These are phyloP conservation scores for Dovyalis caffra DNA, from an alignment of 345 rosid genomes.

Conservation along the genomic window DNA sequence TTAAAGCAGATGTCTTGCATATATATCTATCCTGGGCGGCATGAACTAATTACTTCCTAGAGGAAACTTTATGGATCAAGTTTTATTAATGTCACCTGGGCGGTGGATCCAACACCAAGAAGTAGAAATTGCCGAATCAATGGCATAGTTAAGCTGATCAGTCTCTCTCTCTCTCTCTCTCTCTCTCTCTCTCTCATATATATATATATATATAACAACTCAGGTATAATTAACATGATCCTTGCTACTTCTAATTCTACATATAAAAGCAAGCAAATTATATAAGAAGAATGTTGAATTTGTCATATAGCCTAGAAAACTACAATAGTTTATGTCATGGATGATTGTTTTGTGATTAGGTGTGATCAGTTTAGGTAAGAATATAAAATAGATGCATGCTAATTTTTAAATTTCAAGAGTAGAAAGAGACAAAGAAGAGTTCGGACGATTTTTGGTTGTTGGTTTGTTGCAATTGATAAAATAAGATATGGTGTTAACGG, in stretches of 20 bases:
- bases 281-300: slow-evolving; percentile 36
- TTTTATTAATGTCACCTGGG: neutral
- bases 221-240: neutral
- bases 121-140: slow-evolving; percentile 23
- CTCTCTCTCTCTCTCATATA: no score
- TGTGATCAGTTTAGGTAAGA: slow-evolving; percentile 18
- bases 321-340: slow-evolving; percentile 20
- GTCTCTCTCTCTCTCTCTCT: no score
- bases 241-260: neutral
- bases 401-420: neutral
- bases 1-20: neutral
- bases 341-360: slow-evolving; percentile 25
- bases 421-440: neutral
- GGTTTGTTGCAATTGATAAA: slow-evolving; percentile 2
- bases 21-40: neutral
- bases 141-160: slow-evolving; percentile 34
- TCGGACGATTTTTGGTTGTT: slow-evolving; percentile 2
- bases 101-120: neutral
- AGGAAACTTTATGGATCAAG: neutral
- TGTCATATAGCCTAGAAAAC: slow-evolving; percentile 19
- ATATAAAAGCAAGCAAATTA: slow-evolving; percentile 19
- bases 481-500: slow-evolving; percentile 22
- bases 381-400: neutral
- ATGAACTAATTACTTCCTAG: neutral
- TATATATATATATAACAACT: slow-evolving; percentile 6